phyloP scores from a whole-genome alignment of 2,329 filamentous ascomycete species.

The Phoma sp. region DNA sequence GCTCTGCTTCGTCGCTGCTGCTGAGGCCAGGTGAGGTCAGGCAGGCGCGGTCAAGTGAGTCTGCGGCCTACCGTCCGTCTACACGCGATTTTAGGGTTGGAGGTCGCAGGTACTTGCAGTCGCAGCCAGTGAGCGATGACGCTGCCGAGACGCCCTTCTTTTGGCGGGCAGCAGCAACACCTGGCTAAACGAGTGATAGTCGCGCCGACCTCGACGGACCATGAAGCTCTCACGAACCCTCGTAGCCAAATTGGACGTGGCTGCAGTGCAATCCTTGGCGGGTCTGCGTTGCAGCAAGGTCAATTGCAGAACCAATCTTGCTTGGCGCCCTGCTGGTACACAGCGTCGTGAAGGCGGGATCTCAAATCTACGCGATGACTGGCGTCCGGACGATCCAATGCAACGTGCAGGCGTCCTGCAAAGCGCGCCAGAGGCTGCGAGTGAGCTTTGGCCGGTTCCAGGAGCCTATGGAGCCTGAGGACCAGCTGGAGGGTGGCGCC shows the following conservation, averaged over 20 bases:
- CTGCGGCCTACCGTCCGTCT: neutral
- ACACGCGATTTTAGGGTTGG: conserved; percentile 12
- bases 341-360: conserved; percentile 32
- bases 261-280: conserved; percentile 38
- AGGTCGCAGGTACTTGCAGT: conserved; percentile 17
- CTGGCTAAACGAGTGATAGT: conserved; percentile 36
- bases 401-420: conserved; percentile 30
- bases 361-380: conserved; percentile 25
- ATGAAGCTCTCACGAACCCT: conserved; percentile 28
- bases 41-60: conserved; percentile 26
- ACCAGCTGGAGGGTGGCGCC: conserved; percentile 29
- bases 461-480: conserved; percentile 21
- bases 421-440: conserved; percentile 21
- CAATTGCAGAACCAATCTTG: conserved; percentile 25
- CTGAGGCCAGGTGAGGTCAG: neutral
- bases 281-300: conserved; percentile 23
- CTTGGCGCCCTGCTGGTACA: conserved; percentile 22
- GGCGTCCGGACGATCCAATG: conserved; percentile 26
- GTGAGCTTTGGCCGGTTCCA: conserved; percentile 18
- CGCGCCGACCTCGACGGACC: conserved; percentile 28
- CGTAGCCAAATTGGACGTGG: conserved; percentile 39
- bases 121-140: conserved; percentile 18
- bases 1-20: conserved; percentile 10
- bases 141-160: conserved; percentile 25
- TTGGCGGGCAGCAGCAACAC: conserved; percentile 35